Percentiles rank a stretch among this genome's conserved stretches.
These are phyloP conservation scores for Fusarium sp. DNA, from an alignment of 2,329 filamentous ascomycete genomes.

Conservation along the genomic window DNA sequence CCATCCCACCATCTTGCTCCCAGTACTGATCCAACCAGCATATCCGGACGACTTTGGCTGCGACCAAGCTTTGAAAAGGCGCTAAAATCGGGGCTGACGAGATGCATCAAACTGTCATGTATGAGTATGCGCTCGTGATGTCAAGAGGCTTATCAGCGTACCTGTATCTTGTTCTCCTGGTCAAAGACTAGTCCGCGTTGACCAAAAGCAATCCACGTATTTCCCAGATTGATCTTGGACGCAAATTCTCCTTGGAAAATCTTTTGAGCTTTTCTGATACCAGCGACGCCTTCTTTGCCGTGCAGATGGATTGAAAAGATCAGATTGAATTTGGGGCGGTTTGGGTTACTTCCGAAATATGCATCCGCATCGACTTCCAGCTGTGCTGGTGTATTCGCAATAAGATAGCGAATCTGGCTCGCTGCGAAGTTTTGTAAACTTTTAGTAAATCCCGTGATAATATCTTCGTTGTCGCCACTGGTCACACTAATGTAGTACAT, in stretches of 20 bases:
- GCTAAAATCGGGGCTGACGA: neutral
- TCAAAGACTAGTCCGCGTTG: neutral
- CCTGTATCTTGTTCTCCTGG: neutral
- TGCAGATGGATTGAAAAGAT: neutral
- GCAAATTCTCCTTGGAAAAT: neutral
- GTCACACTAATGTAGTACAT: neutral
- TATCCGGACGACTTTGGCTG: too few species aligned
- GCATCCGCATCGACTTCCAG: neutral
- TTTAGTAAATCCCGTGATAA: neutral
- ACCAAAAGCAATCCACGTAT: neutral
- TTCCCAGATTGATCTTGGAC: neutral
- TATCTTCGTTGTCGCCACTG: rapidly evolving
- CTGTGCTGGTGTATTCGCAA: neutral
- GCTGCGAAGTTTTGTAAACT: neutral
- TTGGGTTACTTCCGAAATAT: neutral
- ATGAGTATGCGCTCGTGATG: rapidly evolving
- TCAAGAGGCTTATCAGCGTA: neutral
- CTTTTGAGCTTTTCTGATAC: neutral
- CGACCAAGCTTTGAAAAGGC: too few species aligned
- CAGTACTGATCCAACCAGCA: too few species aligned
- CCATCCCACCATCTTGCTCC: too few species aligned
- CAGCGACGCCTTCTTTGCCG: neutral
- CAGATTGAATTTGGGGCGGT: neutral
- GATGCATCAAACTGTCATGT: neutral
- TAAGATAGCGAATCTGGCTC: neutral